A percentile compares a stretch with the other conserved stretches of the same genome.
phyloP scores from a whole-genome alignment of 352 stramenopile genomes.

The Phytopythium oedochilum region DNA sequence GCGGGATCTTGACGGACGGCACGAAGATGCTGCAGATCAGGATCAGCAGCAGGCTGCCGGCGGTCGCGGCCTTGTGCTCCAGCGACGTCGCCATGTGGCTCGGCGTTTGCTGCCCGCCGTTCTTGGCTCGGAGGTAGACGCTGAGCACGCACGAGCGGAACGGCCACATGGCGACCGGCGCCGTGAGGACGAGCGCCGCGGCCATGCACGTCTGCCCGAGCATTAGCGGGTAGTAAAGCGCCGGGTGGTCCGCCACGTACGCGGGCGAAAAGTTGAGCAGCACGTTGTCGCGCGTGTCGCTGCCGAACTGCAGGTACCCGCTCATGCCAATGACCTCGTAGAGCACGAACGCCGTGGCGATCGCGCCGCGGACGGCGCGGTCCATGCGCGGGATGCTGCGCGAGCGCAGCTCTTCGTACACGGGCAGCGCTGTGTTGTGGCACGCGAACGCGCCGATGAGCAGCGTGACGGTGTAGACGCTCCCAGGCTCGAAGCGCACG shows the following conservation, averaged over 20 bases:
- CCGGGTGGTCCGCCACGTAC: constrained; percentile 42
- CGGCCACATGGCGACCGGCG: constrained; percentile 72
- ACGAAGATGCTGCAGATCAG: constrained; percentile 70
- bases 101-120: constrained; percentile 51
- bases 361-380: constrained; percentile 52
- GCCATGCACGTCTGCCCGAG: constrained; percentile 62
- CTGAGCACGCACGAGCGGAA: constrained; percentile 74
- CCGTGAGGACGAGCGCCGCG: constrained; percentile 54
- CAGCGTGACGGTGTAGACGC: constrained; percentile 71
- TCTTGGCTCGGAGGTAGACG: constrained; percentile 63
- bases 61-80: constrained; percentile 45
- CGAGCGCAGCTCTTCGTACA: constrained; percentile 69
- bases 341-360: constrained; percentile 56
- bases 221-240: constrained; percentile 39
- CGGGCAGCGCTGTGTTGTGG: constrained; percentile 71
- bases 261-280: constrained; percentile 70
- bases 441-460: constrained; percentile 72
- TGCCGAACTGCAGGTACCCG: constrained; percentile 70
- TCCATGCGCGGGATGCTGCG: constrained; percentile 59
- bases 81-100: constrained; percentile 42
- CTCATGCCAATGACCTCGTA: constrained; percentile 66
- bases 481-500: constrained; percentile 48
- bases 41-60: constrained; percentile 54
- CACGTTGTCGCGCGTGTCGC: constrained; percentile 64
- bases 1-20: constrained; percentile 68